phyloP scores from a whole-genome alignment of 345 rosid species.

The Aquilaria yunnanensis region DNA sequence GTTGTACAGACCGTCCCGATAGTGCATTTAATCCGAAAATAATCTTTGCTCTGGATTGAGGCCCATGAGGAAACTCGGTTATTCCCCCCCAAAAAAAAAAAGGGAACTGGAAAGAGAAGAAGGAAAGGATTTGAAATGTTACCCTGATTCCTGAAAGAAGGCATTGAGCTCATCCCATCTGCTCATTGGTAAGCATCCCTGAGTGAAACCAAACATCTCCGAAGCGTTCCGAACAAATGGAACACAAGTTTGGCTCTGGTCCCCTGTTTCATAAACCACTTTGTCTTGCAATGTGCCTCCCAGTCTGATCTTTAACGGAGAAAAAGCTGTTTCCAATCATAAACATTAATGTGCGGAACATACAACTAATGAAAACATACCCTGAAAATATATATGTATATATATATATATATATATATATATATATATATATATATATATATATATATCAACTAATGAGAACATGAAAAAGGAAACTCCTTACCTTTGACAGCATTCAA shows the following conservation, averaged over 20 bases:
- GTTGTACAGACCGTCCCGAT: constrained; percentile 32
- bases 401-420: too few species aligned
- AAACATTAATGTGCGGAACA: not conserved
- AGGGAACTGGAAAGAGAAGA: not conserved
- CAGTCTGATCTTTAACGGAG: constrained; percentile 66
- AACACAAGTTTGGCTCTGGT: constrained; percentile 29
- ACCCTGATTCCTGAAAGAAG: constrained; percentile 56
- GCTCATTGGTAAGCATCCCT: constrained; percentile 57
- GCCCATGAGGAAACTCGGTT: not conserved
- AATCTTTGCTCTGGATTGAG: constrained; percentile 49
- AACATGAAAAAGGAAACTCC: not conserved
- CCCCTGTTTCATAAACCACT: constrained; percentile 37
- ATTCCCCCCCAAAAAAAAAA: not conserved
- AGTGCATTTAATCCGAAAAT: constrained; percentile 82
- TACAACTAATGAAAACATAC: not conserved
- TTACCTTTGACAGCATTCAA: constrained; percentile 63
- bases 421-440: not conserved
- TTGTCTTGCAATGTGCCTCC: constrained; percentile 75
- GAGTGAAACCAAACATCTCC: constrained; percentile 50
- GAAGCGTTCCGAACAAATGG: constrained; percentile 32
- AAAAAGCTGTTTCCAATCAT: constrained; percentile 46
- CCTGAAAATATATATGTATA: constrained; percentile 2
- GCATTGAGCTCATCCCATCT: constrained; percentile 64
- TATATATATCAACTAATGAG: not conserved
- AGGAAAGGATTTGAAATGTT: not conserved